Conservation (phyloP, 2,329 filamentous ascomycete genomes). For the Tolypocladium ovalisporum region DNA sequence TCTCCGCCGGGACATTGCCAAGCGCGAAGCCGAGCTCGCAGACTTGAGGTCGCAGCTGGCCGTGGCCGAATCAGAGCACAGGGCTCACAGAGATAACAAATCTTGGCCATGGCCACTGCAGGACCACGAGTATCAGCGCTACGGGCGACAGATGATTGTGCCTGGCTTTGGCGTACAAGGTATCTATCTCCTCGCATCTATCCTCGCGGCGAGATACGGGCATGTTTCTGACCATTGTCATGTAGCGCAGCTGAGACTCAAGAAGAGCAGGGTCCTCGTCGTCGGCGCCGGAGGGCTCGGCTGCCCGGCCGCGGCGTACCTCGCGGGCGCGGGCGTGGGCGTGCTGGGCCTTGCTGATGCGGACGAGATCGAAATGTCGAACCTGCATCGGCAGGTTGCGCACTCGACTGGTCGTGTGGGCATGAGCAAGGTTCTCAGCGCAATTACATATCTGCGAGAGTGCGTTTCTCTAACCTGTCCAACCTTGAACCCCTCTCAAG, state of each 20-base stretch:
- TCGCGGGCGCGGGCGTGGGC: slow-evolving; percentile 81
- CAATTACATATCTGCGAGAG: slow-evolving; percentile 47
- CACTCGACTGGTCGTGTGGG: slow-evolving; percentile 64
- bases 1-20: slow-evolving; percentile 35
- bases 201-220: not conserved
- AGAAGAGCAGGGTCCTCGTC: slow-evolving; percentile 60
- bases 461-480: slow-evolving; percentile 21
- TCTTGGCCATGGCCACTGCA: slow-evolving; percentile 56
- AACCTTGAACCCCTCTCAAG: not conserved
- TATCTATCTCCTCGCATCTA: slow-evolving; percentile 24
- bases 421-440: slow-evolving; percentile 71
- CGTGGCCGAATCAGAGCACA: slow-evolving; percentile 20
- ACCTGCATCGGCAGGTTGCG: slow-evolving; percentile 84
- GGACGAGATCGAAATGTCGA: slow-evolving; percentile 78
- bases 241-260: slow-evolving; percentile 65
- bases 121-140: slow-evolving; percentile 69
- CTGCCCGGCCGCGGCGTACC: slow-evolving; percentile 85
- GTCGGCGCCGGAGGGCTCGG: slow-evolving; percentile 84
- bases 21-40: slow-evolving; percentile 35
- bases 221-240: not conserved
- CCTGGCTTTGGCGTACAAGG: slow-evolving; percentile 69
- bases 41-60: slow-evolving; percentile 33
- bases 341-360: slow-evolving; percentile 77
- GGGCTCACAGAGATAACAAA: slow-evolving; percentile 1
- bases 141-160: slow-evolving; percentile 85